A percentile compares a stretch with the other conserved stretches of the same genome.
phyloP scores from a whole-genome alignment of 1,284 basidiomycete species.

The Microbotryum violaceum region DNA sequence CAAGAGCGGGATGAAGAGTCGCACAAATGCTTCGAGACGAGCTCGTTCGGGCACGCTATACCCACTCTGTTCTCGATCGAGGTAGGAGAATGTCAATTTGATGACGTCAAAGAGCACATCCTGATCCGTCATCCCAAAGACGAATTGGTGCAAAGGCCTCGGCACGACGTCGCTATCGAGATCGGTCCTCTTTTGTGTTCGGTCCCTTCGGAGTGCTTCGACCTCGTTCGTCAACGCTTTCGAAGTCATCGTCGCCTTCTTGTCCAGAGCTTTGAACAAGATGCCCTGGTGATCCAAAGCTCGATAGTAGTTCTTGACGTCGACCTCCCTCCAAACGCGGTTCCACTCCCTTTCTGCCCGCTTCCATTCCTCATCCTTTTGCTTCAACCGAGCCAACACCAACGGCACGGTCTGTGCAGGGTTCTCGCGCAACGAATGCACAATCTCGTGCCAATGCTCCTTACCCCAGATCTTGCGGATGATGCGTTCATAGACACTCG shows the following conservation, averaged over 20 bases:
- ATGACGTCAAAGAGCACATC: conserved; percentile 78
- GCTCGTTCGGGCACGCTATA: conserved; percentile 72
- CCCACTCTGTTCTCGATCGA: conserved; percentile 59
- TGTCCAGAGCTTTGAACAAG: conserved; percentile 89
- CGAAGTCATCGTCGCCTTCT: conserved; percentile 65
- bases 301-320: conserved; percentile 28
- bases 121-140: conserved; percentile 70
- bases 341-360: conserved; percentile 92
- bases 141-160: conserved; percentile 58
- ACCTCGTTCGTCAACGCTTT: conserved; percentile 86
- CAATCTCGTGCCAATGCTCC: conserved; percentile 70
- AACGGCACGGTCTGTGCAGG: conserved; percentile 87
- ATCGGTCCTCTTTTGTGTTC: conserved; percentile 54
- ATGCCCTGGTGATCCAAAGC: conserved; percentile 79
- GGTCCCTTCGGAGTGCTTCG: conserved; percentile 65
- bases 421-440: conserved; percentile 84
- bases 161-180: neutral
- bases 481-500: conserved; percentile 82
- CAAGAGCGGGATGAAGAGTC: conserved; percentile 73
- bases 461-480: conserved; percentile 94
- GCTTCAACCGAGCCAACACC: conserved; percentile 80
- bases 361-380: conserved; percentile 97
- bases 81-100: conserved; percentile 82
- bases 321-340: conserved; percentile 89
- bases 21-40: conserved; percentile 74